A percentile compares a stretch with the other conserved stretches of the same genome.
phyloP scores from a whole-genome alignment of 139 green algal species.

The Picochlorum sp. region DNA sequence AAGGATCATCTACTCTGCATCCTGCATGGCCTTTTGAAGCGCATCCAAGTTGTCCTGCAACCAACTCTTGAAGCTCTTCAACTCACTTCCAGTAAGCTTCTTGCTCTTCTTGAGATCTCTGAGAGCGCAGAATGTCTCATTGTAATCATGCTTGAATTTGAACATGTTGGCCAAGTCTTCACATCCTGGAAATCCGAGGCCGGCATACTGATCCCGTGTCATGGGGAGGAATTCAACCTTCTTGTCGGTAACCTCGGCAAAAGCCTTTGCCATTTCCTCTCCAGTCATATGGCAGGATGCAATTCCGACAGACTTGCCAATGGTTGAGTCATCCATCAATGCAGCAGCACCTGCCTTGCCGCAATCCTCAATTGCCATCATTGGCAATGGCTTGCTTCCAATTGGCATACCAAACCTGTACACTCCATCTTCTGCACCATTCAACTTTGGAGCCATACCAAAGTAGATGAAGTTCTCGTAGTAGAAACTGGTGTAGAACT shows the following conservation, averaged over 20 bases:
- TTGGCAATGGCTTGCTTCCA: constrained; percentile 3
- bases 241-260: not conserved
- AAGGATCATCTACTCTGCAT: not conserved
- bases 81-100: not conserved
- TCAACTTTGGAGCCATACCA: constrained; percentile 1
- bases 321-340: not conserved
- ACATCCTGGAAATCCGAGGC: not conserved
- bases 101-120: not conserved
- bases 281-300: not conserved
- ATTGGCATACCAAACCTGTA: not conserved
- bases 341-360: not conserved
- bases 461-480: not conserved
- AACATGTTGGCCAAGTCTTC: constrained; percentile 1
- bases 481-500: constrained; percentile 2
- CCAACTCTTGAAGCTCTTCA: not conserved
- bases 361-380: not conserved
- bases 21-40: not conserved
- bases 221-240: not conserved
- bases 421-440: constrained; percentile 3
- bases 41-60: not conserved
- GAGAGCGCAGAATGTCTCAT: not conserved
- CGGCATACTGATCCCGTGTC: not conserved
- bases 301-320: not conserved
- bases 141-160: constrained; percentile 3
- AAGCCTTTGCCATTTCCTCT: not conserved